Evolutionary conservation across 352 stramenopile species (phyloP).

Genomic region (Phytopythium ostracodes): DNA sequence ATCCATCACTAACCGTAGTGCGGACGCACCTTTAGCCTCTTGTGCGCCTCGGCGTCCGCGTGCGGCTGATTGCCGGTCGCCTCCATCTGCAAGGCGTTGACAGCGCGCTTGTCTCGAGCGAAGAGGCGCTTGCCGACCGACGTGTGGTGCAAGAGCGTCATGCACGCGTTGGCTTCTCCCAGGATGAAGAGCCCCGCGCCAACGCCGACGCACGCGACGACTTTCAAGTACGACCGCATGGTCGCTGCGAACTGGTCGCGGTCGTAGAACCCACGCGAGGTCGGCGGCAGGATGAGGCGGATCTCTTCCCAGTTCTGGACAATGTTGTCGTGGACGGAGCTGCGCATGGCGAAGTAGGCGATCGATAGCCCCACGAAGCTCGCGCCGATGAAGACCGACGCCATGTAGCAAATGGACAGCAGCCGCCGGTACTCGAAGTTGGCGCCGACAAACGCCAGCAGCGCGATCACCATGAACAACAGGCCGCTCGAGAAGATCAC

Average conservation of each 20-base stretch:
- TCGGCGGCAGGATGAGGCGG: constrained; percentile 61
- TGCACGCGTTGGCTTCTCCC: constrained; percentile 38
- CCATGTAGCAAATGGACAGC: constrained; percentile 60
- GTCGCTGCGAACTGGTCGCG: constrained; percentile 52
- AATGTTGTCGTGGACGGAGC: constrained; percentile 49
- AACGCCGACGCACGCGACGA: constrained; percentile 51
- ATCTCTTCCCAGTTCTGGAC: constrained; percentile 52
- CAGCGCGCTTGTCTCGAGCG: constrained; percentile 43
- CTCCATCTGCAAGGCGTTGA: constrained; percentile 23
- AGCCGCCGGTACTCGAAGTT: constrained; percentile 79
- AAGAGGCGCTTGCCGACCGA: constrained; percentile 54
- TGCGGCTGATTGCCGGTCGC: not conserved
- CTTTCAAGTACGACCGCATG: constrained; percentile 52
- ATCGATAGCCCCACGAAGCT: constrained; percentile 49
- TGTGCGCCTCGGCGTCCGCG: not conserved
- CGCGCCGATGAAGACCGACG: constrained; percentile 49
- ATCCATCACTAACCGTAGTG: too few relatives aligned
- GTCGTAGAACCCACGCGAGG: constrained; percentile 62
- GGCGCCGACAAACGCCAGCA: constrained; percentile 64
- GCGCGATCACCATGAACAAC: constrained; percentile 46
- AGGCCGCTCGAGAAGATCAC: constrained; percentile 54
- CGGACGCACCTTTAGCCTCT: constrained; percentile 1
- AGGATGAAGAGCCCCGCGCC: constrained; percentile 60
- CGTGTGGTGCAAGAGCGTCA: constrained; percentile 49
- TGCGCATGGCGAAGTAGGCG: constrained; percentile 49